Evolutionary conservation across 2,329 filamentous ascomycete genomes (phyloP), one percentile per base, ranked within the genome.

Genomic region (Daldinia eschscholtzii): DNA sequence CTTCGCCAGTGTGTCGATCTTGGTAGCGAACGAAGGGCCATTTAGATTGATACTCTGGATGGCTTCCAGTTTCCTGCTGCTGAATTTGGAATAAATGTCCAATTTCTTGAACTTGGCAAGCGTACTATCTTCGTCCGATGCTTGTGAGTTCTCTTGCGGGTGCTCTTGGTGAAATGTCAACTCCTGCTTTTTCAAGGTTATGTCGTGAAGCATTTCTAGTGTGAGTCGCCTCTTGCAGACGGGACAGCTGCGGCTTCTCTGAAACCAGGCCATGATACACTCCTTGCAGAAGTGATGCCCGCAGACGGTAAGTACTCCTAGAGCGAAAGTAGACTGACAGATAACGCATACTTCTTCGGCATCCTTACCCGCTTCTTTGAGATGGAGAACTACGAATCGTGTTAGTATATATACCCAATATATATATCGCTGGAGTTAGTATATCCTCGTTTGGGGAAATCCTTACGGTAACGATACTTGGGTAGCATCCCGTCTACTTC

Each of bases 271-370:
- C 41, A 85, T 84, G 73, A 98, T 91, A 79, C 96, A 98, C 30
- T 93, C 92, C 75, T 93, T 94, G 82, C 95, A 98, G 77, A 94
- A 98, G 71, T 93, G 89, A 77, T 99, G 96, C 0, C 95, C 95
- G 77, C 96, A 98, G 0, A 93, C 87, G 0, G 95, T 98, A 68
- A 95, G 83, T 59, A 92, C 88, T 60, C 95, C 95, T n/a, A 89
- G 83, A 65, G 91, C 89, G 74, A 98, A 97, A 0, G 84, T 77
- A 10, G 87, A 86, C 75, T 92, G 91, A 77, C 96, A 99, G 73
- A 99, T 98, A 62, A 97, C 88, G 77, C 96, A 99, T 57, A 89
- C 84, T 64, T 90, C 87, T 55, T 89, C 86, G 1, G 87, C 86
- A 57, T 86, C 88, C n/a, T 87, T 83, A 50, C 92, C 91, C 18